Conservation (phyloP, 192 early-diverging fungal genomes). For the Spizellomyces sp. region DNA sequence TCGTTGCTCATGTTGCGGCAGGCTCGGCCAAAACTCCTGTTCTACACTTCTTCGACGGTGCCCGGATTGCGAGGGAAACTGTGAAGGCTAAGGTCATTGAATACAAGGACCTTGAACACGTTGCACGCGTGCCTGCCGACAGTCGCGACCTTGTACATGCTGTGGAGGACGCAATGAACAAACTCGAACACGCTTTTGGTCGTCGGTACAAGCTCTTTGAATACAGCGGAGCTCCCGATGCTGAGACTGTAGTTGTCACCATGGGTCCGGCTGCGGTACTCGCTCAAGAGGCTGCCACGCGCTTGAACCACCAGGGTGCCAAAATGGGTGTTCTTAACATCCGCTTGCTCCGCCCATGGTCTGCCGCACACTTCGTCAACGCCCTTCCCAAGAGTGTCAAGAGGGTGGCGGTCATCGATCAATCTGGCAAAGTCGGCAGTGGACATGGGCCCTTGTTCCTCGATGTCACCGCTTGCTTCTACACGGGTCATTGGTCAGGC, state of each 20-base stretch:
- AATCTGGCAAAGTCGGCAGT: slow-evolving; percentile 48
- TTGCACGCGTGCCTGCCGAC: slow-evolving; percentile 4
- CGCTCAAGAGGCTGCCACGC: slow-evolving; percentile 55
- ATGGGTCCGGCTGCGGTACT: slow-evolving; percentile 63
- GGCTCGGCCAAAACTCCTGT: slow-evolving; percentile 63
- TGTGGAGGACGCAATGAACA: slow-evolving; percentile 52
- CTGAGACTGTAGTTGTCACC: slow-evolving; percentile 79
- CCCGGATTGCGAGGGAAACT: slow-evolving; percentile 55
- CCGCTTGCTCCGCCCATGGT: slow-evolving; percentile 86
- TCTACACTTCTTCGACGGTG: slow-evolving; percentile 81
- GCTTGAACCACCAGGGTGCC: slow-evolving; percentile 31
- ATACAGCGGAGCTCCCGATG: slow-evolving; percentile 72
- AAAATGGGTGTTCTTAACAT: slow-evolving; percentile 77
- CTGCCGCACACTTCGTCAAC: slow-evolving; percentile 66
- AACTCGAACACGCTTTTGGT: slow-evolving; percentile 51
- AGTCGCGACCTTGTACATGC: slow-evolving; percentile 30
- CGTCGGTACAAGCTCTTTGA: slow-evolving; percentile 76
- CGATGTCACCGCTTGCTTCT: slow-evolving; percentile 73
- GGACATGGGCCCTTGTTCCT: slow-evolving; percentile 70
- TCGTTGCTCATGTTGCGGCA: slow-evolving; percentile 83
- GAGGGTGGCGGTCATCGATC: slow-evolving; percentile 76
- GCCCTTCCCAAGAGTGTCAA: slow-evolving; percentile 69
- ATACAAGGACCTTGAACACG: slow-evolving; percentile 49
- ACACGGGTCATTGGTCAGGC: slow-evolving; percentile 50
- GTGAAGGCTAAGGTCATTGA: slow-evolving; percentile 53